These are phyloP conservation scores for Gynochthodes officinalis DNA, from an alignment of 257 asterid species.

Conservation along the genomic window DNA sequence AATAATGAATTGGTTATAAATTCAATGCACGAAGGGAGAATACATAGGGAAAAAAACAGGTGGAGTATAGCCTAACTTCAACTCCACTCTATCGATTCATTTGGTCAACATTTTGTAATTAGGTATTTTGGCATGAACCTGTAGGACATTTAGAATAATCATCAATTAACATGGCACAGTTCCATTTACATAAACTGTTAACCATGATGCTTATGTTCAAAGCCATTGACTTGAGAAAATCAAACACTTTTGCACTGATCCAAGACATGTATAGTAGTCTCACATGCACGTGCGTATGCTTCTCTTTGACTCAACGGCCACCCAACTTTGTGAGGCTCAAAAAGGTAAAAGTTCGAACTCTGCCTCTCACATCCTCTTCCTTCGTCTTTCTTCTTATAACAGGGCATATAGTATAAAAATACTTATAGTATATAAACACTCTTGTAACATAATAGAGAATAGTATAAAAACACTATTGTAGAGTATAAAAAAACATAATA, in stretches of 20 bases:
- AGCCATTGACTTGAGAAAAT: neutral
- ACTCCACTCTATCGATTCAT: conserved; percentile 23
- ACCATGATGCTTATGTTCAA: neutral
- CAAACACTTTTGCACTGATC: neutral
- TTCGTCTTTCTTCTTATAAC: too few relatives aligned
- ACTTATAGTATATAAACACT: too few relatives aligned
- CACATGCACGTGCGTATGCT: neutral
- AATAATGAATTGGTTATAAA: neutral
- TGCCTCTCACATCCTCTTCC: too few relatives aligned
- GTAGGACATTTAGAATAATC: neutral
- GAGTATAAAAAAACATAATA: too few relatives aligned
- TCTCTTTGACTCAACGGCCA: too few relatives aligned
- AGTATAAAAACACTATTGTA: too few relatives aligned
- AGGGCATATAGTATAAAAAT: too few relatives aligned
- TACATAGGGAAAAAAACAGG: conserved; percentile 2
- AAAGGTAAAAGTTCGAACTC: too few relatives aligned
- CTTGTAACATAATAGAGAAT: too few relatives aligned
- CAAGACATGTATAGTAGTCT: neutral
- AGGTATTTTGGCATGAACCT: neutral
- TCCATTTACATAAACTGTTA: neutral
- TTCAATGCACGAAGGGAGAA: neutral
- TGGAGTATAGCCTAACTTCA: conserved; percentile 40
- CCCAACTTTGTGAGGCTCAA: too few relatives aligned
- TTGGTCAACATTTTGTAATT: conserved; percentile 16
- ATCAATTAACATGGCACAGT: conserved; percentile 1